Percentiles rank a stretch among this genome's conserved stretches.
Evolutionary conservation across 2,329 filamentous ascomycete species (phyloP).

Genomic region (Apiospora saccharicola): DNA sequence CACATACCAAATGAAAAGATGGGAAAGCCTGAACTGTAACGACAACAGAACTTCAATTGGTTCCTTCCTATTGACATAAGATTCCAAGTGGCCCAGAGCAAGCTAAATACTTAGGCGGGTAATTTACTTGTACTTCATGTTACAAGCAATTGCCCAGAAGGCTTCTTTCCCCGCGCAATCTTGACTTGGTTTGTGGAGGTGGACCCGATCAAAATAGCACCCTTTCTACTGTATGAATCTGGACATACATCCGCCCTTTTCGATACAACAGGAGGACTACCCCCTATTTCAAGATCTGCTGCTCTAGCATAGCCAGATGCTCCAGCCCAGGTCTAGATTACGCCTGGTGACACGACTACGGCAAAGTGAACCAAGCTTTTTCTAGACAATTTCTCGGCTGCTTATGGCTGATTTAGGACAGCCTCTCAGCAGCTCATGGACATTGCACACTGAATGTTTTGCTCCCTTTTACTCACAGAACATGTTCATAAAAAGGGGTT

Average conservation of each 20-base stretch:
- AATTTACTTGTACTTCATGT: too few relatives aligned
- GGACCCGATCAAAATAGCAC: background rate
- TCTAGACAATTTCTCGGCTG: background rate
- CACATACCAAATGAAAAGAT: background rate
- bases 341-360: background rate
- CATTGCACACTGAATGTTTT: background rate
- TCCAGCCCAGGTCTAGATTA: background rate
- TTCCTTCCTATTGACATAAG: background rate
- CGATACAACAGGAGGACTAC: background rate
- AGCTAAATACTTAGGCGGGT: background rate
- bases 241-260: background rate
- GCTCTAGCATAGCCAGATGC: too few relatives aligned
- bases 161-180: conserved; percentile 4
- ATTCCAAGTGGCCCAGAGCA: background rate
- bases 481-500: background rate
- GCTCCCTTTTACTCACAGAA: background rate
- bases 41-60: background rate
- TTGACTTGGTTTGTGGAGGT: background rate
- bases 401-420: background rate
- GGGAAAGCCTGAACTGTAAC: background rate
- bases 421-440: background rate
- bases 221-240: background rate
- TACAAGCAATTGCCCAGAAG: background rate
- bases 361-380: background rate
- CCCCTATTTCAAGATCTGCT: background rate